Evolutionary conservation across 371 early-diverging fungal species (phyloP).

Genomic region (Fennellomyces sp.): DNA sequence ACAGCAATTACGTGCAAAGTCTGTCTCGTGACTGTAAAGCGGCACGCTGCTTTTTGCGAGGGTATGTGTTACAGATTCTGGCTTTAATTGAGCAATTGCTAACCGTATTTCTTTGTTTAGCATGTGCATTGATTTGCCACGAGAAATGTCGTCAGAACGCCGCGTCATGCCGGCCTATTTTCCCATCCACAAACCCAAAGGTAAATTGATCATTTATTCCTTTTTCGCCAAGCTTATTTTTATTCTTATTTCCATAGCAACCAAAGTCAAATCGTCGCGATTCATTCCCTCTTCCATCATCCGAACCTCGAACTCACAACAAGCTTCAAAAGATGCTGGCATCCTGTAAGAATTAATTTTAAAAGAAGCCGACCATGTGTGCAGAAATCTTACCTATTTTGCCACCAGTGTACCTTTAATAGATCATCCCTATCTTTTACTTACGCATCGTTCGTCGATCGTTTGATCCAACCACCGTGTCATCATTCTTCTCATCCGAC

Average conservation of each 20-base stretch:
- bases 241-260: neutral
- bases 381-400: too few species aligned
- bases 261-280: constrained; percentile 1
- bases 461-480: too few species aligned
- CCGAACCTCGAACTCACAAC: constrained; percentile 8
- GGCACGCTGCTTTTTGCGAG: constrained; percentile 23
- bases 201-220: neutral
- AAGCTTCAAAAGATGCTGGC: constrained; percentile 27
- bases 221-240: neutral
- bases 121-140: constrained; percentile 39
- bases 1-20: constrained; percentile 33
- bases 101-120: constrained; percentile 5
- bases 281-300: constrained; percentile 2
- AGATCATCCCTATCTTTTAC: too few species aligned
- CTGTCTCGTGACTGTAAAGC: constrained; percentile 25
- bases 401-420: too few species aligned
- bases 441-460: too few species aligned
- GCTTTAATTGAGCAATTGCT: too few species aligned
- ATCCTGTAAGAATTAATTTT: too few species aligned
- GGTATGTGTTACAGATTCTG: constrained; percentile 2
- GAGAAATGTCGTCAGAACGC: constrained; percentile 31
- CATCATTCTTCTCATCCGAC: too few species aligned
- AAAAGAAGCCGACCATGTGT: too few species aligned
- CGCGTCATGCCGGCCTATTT: constrained; percentile 25
- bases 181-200: constrained; percentile 5